Conservation (phyloP, 208 protist species). For the Wallacemonas rigidus region DNA sequence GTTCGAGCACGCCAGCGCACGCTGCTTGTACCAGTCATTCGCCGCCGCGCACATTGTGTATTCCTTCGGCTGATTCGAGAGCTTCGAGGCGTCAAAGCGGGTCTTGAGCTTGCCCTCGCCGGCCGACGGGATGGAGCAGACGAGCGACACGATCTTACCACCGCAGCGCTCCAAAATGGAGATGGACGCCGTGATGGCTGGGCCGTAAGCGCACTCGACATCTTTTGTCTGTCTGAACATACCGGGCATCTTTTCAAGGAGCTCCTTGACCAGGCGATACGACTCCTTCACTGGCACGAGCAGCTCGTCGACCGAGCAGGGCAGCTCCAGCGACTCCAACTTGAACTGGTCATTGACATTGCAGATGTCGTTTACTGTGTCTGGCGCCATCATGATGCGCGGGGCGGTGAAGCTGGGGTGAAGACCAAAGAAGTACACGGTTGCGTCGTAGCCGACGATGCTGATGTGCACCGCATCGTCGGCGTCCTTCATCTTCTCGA, state of each 20-base stretch:
- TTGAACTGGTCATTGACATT: conserved; percentile 86
- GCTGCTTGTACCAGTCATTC: conserved; percentile 96
- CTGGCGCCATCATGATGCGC: conserved; percentile 87
- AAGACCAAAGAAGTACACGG: conserved; percentile 95
- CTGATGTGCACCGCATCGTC: conserved; percentile 87
- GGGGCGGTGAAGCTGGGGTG: conserved; percentile 59
- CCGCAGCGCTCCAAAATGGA: conserved; percentile 87
- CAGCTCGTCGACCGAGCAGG: conserved; percentile 67
- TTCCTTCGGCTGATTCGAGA: conserved; percentile 83
- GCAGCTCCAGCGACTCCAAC: conserved; percentile 82
- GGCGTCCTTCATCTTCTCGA: conserved; percentile 70
- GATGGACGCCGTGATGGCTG: conserved; percentile 90
- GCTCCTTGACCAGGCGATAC: conserved; percentile 60
- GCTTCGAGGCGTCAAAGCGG: conserved; percentile 81
- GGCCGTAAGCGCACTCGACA: conserved; percentile 90
- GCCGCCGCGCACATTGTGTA: conserved; percentile 87
- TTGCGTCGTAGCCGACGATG: conserved; percentile 75
- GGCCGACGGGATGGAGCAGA: conserved; percentile 83
- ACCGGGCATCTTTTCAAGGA: conserved; percentile 73
- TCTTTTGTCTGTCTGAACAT: conserved; percentile 75
- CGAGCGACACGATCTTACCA: conserved; percentile 93
- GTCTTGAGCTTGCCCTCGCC: conserved; percentile 86
- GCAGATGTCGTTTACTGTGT: conserved; percentile 76
- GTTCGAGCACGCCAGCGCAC: conserved; percentile 90
- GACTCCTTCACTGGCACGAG: conserved; percentile 81